Evolutionary conservation across 208 protist species (phyloP), one percentile per base, ranked within the genome.

Genomic region (Wallacemonas rigidus): DNA sequence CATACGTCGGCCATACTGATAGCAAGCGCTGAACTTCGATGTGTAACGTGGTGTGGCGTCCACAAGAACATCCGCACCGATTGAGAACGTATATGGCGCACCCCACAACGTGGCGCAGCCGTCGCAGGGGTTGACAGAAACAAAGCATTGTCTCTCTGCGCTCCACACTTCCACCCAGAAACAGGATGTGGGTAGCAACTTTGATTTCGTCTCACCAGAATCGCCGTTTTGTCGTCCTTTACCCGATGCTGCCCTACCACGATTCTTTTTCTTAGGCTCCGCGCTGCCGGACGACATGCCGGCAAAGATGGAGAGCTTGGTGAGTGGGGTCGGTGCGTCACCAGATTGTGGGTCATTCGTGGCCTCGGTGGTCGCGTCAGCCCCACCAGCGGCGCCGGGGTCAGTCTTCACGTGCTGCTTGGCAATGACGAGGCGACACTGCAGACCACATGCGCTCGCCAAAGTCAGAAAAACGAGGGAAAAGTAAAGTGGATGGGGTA

Each of bases 111-210:
- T 94, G 1, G 89, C 73, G 61, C 83, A 93, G 15, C 77, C 81
- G 8, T 60, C 61, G 71, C 89, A 95, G 15, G 93, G 90, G 57
- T 97, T 97, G 8, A 95, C 89, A 1, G 93, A 88, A 36, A 97
- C 76, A 67, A 88, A 97, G 41, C 54, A 81, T 56, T 92, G 71
- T n/a, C 89, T 80, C 63, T 93, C 83, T 4, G 81, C 72, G 45
- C 88, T 88, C 93, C 93, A 97, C 65, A 97, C 93, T 68, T 97
- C 90, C 15, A 88, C 80, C 93, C 93, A 97, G 65, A 90, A 93
- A 70, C 87, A 95, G 43, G 87, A 93, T 8, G 78, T 86, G 14
- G 87, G 89, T 8, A 90, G 64, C 56, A 85, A 89, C 64, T 84
- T 80, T 0, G 84, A 86, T 45, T 77, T 80, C 8, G 75, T 17